Evolutionary conservation across 805 yeast genomes (phyloP), one percentile per base, ranked within the genome.

Genomic region (Myxozyma vanderwaltii): DNA sequence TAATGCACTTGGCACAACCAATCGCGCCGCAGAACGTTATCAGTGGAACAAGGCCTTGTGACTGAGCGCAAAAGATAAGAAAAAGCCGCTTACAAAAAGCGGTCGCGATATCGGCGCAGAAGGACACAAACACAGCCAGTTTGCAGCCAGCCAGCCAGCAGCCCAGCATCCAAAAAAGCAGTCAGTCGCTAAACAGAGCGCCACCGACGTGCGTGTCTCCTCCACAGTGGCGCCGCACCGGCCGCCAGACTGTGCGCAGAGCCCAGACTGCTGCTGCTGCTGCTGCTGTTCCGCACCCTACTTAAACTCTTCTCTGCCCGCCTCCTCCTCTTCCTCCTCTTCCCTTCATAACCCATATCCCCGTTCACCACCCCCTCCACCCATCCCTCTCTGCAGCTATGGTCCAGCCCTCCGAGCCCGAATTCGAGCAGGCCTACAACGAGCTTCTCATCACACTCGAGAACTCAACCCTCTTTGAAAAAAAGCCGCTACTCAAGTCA

Each of bases 371-470:
- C 10, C 49, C 21, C 6, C 31, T 5, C n/a, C 33, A 21, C 6
- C 43, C 46, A 26, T 12, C 38, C 24, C 27, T 29, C 10, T 15
- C 36, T 17, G 56, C 51, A 23, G n/a, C n/a, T n/a, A 62, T 62
- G 65, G 65, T 62, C 57, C 61, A 29, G 31, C 91, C 95, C 68
- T 81, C 82, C 79, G 98, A 92, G 82, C 98, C 99, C 69, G 99
- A 92, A 86, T 92, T 92, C 81, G 91, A 91, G 79, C 99, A 92
- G 84, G 99, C 99, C 71, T 90, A 88, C 85, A 82, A 88, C 79
- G 99, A 92, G 83, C 85, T 92, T 71, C 83, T 85, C 73, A 79
- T 88, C 66, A 91, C 97, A 63, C 81, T 94, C 71, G 85, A 88
- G 77, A 95, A 89, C 78, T 92, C 98, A 46, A 88, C 96, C 67